Evolutionary conservation across 176 grass and related monocot genomes (phyloP), one percentile per base, ranked within the genome.

Genomic region (Elaeis guineensis): DNA sequence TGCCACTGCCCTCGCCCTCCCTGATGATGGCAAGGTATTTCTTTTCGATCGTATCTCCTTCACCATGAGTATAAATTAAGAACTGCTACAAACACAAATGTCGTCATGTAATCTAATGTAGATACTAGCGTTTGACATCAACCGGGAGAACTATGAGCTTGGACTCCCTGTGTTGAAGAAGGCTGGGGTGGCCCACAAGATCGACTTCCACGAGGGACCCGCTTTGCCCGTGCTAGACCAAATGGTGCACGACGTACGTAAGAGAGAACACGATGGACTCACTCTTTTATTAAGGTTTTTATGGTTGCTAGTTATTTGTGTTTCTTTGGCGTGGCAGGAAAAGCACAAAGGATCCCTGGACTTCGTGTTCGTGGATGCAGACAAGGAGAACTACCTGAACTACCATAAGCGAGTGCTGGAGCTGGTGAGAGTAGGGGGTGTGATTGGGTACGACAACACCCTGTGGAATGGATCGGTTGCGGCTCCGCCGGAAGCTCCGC

Each of bases 391-490:
- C 62, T 95, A 95, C 69, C 11, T 16, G 22, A 58, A 28, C 14
- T 95, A 95, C 73, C 90, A 95, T 62, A 57, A 78, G 69, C 66
- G 58, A 62, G 72, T 71, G 54, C 54, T 86, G 16, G 55, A 73
- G 51, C 73, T 89, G 16, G 79, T 95, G 65, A 82, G 66, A 52
- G 66, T 80, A 39, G 76, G 90, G 51, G 82, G 90, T 21, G 57
- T 83, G 18, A 78, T 95, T 15, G 82, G 65, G 12, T 95, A 89
- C 64, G 85, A 95, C 77, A 95, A 89, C 79, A 95, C 81, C 39
- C 71, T 95, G 28, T 95, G 76, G 69, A 65, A 62, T 5, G 85
- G 85, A 5, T 65, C 71, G 6, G 85, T 89, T 2, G 73, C 51
- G 20, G 16, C 57, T n/a, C 70, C 70, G 11, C 72, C 71, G 54